Base-by-base conservation (phyloP, 2,329 filamentous ascomycete species). In the Knoxdaviesia proteae region DNA sequence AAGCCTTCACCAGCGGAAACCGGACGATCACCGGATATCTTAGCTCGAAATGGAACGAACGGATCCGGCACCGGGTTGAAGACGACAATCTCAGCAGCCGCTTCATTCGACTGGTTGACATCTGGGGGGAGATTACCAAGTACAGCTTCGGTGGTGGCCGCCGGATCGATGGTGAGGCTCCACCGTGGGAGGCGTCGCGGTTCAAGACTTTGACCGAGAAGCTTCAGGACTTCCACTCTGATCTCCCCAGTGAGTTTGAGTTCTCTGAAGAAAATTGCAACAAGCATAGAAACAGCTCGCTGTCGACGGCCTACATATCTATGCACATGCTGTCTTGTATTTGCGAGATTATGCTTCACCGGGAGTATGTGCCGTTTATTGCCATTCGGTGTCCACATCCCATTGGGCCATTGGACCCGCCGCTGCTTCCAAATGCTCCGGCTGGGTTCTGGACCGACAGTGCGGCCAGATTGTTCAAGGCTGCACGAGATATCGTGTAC, bases 301-400 rank as follows among this genome's bases (percentile, higher is more conserved):
- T 71, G 2, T 72, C 72, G 1, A 76, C 74, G 39, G 67, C 70
- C 6, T 84, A 78, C 51, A 69, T 76, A 7, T 66, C 79, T 4
- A 42, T 84, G 43, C 79, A 84, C 50, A 74, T 76, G 49, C 66
- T 81, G 1, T 69, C 73, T 45, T 68, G 70, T 2, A 61, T 82
- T 2, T 81, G 74, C 52, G 66, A 69, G 44, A 75, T 84, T 47
- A 73, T 80, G 40, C 48, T 54, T 10, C 45, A 49, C 36, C 49
- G 52, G 34, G 52, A 54, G 40, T 50, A 50, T 39, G 47, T 54
- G 6, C 52, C 52, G 4, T 53, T 54, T 46, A 45, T 54, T 4
- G 52, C 52, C 4, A 42, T 53, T 10, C 62, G 64, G 6, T 71
- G 64, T 48, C 47, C 51, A 2, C 56, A 53, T 20, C 69, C 69